These are phyloP conservation scores for Sarcodon aspratus DNA, from an alignment of 768 basidiomycete species.

Conservation along the genomic window DNA sequence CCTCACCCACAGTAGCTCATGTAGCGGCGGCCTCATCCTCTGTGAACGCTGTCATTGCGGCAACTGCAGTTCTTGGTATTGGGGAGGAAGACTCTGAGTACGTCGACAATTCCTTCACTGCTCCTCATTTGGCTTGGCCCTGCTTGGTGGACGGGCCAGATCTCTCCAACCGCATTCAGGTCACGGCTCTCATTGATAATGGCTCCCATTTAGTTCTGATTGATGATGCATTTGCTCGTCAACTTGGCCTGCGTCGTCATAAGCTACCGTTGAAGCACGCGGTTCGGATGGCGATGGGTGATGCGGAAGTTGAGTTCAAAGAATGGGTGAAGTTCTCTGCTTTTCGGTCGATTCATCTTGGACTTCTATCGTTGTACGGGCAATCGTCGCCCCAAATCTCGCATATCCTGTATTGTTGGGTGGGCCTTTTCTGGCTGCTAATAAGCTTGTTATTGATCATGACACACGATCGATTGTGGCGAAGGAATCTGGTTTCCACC, in stretches of 20 bases:
- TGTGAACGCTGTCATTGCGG: neutral
- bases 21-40: too few relatives aligned
- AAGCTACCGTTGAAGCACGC: constrained; percentile 2
- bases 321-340: constrained; percentile 4
- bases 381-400: too few relatives aligned
- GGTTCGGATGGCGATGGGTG: constrained; percentile 3
- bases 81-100: neutral
- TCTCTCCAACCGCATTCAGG: neutral
- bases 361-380: too few relatives aligned
- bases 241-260: neutral
- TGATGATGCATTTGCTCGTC: constrained; percentile 9
- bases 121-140: constrained; percentile 3
- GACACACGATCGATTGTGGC: too few relatives aligned
- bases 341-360: too few relatives aligned
- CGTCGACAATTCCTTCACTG: neutral
- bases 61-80: neutral
- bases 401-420: too few relatives aligned
- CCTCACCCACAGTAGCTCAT: neutral
- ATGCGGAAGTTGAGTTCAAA: neutral
- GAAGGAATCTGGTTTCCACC: too few relatives aligned
- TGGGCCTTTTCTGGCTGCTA: too few relatives aligned
- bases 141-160: constrained; percentile 7
- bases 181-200: constrained; percentile 16
- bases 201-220: constrained; percentile 23
- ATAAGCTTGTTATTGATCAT: too few relatives aligned